These are phyloP conservation scores for Fusarium acutatum DNA, from an alignment of 2,329 filamentous ascomycete genomes.

Conservation along the genomic window DNA sequence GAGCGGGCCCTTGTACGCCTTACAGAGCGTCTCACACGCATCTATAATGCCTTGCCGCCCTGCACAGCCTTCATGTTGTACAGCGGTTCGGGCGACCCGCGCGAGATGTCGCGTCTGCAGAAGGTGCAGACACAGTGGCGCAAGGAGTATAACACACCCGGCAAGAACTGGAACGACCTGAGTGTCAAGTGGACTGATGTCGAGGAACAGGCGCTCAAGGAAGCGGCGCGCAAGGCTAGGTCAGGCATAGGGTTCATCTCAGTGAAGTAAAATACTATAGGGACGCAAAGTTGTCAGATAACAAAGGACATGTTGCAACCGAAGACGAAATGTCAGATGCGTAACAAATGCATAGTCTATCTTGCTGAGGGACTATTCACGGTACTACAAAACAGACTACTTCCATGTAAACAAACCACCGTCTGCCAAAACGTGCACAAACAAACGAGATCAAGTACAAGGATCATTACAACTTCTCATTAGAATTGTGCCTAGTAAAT, in stretches of 20 bases:
- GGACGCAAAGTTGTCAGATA: neutral
- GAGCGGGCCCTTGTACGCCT: constrained; percentile 58
- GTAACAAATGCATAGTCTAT: neutral
- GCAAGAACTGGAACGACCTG: constrained; percentile 72
- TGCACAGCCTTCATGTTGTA: constrained; percentile 73
- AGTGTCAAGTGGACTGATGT: constrained; percentile 73
- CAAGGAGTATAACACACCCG: constrained; percentile 70
- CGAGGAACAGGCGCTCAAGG: constrained; percentile 70
- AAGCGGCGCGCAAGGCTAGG: constrained; percentile 64
- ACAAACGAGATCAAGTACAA: constrained; percentile 10
- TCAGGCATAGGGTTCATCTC: constrained; percentile 71
- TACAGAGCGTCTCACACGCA: constrained; percentile 59
- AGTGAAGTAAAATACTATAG: constrained; percentile 61
- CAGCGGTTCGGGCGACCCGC: constrained; percentile 73
- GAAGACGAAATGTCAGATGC: neutral
- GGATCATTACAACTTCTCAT: constrained; percentile 37
- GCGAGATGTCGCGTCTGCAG: constrained; percentile 70
- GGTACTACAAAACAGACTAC: neutral
- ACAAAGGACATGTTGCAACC: neutral
- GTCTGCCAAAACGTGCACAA: neutral
- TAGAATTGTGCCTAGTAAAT: constrained; percentile 15
- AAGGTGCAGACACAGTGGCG: constrained; percentile 68
- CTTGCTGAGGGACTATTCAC: neutral
- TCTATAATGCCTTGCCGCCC: constrained; percentile 67
- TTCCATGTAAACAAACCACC: neutral